These are phyloP conservation scores for Aspergillus oerlinghausenensis DNA, from an alignment of 2,329 filamentous ascomycete species.

Conservation along the genomic window DNA sequence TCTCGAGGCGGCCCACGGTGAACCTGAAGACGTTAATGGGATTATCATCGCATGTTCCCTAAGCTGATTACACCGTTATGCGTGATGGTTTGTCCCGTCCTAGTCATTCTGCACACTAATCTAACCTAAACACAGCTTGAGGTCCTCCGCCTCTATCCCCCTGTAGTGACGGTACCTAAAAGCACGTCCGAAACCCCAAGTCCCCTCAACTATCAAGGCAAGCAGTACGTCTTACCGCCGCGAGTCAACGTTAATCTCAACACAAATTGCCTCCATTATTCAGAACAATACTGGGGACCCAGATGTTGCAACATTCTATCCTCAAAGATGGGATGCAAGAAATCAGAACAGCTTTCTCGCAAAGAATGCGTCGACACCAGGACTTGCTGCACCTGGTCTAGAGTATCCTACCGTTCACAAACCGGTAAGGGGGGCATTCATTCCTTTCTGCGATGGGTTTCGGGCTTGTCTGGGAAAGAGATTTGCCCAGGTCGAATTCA, in stretches of 20 bases:
- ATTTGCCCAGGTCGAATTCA: conserved; percentile 24
- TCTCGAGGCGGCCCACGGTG: conserved; percentile 15
- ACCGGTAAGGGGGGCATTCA: conserved; percentile 18
- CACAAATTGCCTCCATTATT: conserved; percentile 15
- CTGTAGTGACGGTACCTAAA: conserved; percentile 27
- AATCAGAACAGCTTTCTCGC: conserved; percentile 19
- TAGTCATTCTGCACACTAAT: conserved; percentile 1
- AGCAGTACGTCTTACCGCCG: conserved; percentile 12
- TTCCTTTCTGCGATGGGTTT: conserved; percentile 20
- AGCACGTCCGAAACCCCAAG: conserved; percentile 18
- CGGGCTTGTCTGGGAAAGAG: conserved; percentile 21
- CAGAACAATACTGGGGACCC: conserved; percentile 19
- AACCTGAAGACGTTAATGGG: conserved; percentile 23
- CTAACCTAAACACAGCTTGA: conserved; percentile 34
- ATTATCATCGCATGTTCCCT: conserved; percentile 37
- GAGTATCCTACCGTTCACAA: conserved; percentile 18
- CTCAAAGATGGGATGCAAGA: conserved; percentile 17
- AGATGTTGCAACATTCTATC: conserved; percentile 11
- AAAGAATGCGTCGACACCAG: conserved; percentile 9
- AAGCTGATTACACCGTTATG: conserved; percentile 27
- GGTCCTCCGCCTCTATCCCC: conserved; percentile 40
- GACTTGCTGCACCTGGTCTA: conserved; percentile 13
- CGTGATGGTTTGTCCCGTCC: conserved; percentile 14
- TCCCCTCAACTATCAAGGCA: conserved; percentile 8
- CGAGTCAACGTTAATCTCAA: conserved; percentile 14